Base-by-base conservation (phyloP, 2,329 filamentous ascomycete genomes). In the Curvularia sp. region DNA sequence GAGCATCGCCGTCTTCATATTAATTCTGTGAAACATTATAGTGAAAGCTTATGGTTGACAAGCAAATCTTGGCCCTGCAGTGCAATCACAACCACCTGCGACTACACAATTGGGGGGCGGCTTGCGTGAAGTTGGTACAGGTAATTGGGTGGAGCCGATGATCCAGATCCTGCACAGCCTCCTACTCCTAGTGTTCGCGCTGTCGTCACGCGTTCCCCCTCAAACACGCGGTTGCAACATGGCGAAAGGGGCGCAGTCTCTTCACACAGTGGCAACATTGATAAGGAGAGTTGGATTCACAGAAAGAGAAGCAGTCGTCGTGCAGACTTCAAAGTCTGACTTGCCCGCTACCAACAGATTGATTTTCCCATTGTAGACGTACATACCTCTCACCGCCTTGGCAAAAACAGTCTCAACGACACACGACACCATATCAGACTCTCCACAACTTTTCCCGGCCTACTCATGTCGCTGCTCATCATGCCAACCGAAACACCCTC, bases 381-480 rank as follows among this genome's bases (percentile, higher is more conserved):
- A 18, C 18, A 18, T 35, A 33, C 39, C 33, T 26, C 54, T 51
- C 52, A 55, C 52, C 49, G 53, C 57, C 49, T 53, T 33, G 22
- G 10, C 35, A 18, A 31, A 31, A 44, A 54, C 43, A 33, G 22
- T 24, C 35, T 24, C 33, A 8, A 44, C 13, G n/a, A 28, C 31
- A 18, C 43, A 44, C 12, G 13, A 35, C 26, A 18, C 38, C 12
- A 49, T 43, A 33, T 13, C 31, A 31, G 12, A 28, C n/a, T 26
- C 31, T 44, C 20, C 26, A 41, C 49, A 51, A n/a, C 31, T 18
- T 50, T 51, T 26, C 46, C 22, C 33, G 5, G 2, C 35, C 28
- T 49, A 35, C 49, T 58, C 31, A 73, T 72, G 69, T 72, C 66
- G 49, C 60, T 72, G 8, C 57, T 73, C 49, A 53, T 71, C 55